Evolutionary conservation across 768 basidiomycete species (phyloP).

Genomic region (Auricularia heimuer): DNA sequence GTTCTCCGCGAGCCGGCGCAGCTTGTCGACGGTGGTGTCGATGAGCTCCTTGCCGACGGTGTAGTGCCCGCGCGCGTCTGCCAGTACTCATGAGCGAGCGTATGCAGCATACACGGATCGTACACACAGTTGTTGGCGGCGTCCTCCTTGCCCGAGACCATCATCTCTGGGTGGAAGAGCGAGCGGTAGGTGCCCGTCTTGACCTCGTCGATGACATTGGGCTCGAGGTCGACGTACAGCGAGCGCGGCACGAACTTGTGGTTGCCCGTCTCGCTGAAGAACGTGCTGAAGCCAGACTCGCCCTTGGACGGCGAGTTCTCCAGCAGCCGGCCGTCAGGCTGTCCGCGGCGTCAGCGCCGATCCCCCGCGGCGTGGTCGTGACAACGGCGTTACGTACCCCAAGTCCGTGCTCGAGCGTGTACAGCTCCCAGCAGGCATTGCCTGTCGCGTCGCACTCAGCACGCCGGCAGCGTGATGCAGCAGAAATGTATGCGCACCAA

Average conservation of each 20-base stretch:
- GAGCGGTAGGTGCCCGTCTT: slow-evolving; percentile 85
- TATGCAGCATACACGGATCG: no score
- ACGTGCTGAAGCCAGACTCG: slow-evolving; percentile 90
- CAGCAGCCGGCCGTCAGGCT: slow-evolving; percentile 88
- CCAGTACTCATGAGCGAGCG: no score
- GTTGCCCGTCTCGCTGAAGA: slow-evolving; percentile 77
- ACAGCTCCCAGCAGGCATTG: slow-evolving; percentile 98
- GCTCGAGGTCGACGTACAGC: slow-evolving; percentile 92
- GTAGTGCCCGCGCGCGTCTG: slow-evolving; percentile 97
- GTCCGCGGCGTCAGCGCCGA: slow-evolving; percentile 5
- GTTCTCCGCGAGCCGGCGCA: slow-evolving; percentile 91
- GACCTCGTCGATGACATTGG: slow-evolving; percentile 92
- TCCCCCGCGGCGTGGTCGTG: slow-evolving; percentile 14
- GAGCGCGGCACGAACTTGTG: slow-evolving; percentile 96
- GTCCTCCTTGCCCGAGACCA: slow-evolving; percentile 97
- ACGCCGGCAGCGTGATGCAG: neutral
- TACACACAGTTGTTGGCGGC: slow-evolving; percentile 94
- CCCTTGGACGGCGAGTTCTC: slow-evolving; percentile 57
- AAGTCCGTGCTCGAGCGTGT: slow-evolving; percentile 95
- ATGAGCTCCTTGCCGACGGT: slow-evolving; percentile 98
- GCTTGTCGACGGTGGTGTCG: slow-evolving; percentile 90
- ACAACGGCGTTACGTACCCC: slow-evolving; percentile 49
- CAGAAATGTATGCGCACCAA: slow-evolving; percentile 30
- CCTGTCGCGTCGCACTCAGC: slow-evolving; percentile 20
- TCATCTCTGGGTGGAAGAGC: slow-evolving; percentile 95